Evolutionary conservation across 2,329 filamentous ascomycete genomes (phyloP).

Genomic region (Cephalotrichum gorgonifer): DNA sequence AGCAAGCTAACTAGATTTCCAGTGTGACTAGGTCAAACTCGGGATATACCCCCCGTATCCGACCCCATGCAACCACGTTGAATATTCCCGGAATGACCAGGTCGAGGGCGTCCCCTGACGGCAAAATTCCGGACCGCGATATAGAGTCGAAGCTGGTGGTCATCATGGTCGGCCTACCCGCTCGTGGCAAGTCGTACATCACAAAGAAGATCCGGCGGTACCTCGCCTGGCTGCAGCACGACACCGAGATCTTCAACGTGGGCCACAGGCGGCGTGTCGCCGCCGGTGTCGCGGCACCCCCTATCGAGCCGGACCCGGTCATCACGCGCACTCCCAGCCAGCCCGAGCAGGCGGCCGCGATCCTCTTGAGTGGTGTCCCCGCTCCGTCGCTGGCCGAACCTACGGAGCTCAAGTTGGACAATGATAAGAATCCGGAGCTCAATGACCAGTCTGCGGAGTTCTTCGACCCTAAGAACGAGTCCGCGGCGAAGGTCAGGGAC

Average conservation of each 20-base stretch:
- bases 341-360: constrained; percentile 38
- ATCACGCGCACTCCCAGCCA: constrained; percentile 26
- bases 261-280: constrained; percentile 80
- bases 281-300: constrained; percentile 43
- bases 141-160: constrained; percentile 95
- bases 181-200: constrained; percentile 95
- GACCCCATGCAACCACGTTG: constrained; percentile 81
- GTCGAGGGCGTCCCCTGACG: constrained; percentile 91
- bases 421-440: constrained; percentile 6
- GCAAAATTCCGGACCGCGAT: constrained; percentile 85
- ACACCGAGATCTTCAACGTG: constrained; percentile 94
- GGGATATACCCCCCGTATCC: constrained; percentile 70
- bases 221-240: constrained; percentile 93
- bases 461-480: constrained; percentile 83
- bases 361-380: constrained; percentile 44
- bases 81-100: constrained; percentile 95
- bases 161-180: constrained; percentile 94
- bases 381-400: constrained; percentile 20
- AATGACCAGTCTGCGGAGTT: constrained; percentile 86
- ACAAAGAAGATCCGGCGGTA: constrained; percentile 97
- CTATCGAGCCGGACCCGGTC: constrained; percentile 12
- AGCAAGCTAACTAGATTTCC: neutral
- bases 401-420: constrained; percentile 6
- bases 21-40: constrained; percentile 48
- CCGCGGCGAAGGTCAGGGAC: constrained; percentile 74